Evolutionary conservation across 1,284 basidiomycete species (phyloP).

Genomic region (Ceratobasidium sp.): DNA sequence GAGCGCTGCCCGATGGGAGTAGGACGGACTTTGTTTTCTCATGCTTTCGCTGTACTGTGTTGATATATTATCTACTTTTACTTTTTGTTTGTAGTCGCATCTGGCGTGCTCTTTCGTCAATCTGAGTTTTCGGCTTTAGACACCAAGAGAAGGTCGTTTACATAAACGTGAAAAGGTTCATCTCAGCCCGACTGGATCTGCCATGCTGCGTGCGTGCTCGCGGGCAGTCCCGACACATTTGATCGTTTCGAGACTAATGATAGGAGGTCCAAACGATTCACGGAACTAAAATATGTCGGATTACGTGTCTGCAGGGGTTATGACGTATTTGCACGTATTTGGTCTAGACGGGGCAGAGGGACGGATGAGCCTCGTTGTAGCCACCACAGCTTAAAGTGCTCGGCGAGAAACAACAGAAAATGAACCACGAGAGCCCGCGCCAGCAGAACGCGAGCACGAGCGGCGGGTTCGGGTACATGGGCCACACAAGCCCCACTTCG

Average conservation of each 20-base stretch:
- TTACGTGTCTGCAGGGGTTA: background rate
- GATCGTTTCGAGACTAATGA: background rate
- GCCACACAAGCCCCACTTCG: conserved; percentile 7
- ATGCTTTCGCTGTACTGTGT: conserved; percentile 27
- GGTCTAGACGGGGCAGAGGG: background rate
- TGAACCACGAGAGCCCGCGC: conserved; percentile 28
- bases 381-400: conserved; percentile 6
- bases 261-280: no score
- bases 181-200: background rate
- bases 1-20: conserved; percentile 17
- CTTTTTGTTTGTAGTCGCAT: no score
- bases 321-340: conserved; percentile 10
- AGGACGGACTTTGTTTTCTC: conserved; percentile 62
- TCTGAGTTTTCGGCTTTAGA: background rate
- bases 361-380: background rate
- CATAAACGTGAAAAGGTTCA: background rate
- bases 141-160: background rate
- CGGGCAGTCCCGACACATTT: background rate
- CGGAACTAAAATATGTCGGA: background rate
- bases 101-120: no score
- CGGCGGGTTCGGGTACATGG: background rate
- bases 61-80: conserved; percentile 25
- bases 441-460: conserved; percentile 10
- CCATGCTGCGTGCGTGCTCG: background rate
- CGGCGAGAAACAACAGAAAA: background rate